These are phyloP conservation scores for Prinsepia uniflora DNA, from an alignment of 306 rosid genomes.

Conservation along the genomic window DNA sequence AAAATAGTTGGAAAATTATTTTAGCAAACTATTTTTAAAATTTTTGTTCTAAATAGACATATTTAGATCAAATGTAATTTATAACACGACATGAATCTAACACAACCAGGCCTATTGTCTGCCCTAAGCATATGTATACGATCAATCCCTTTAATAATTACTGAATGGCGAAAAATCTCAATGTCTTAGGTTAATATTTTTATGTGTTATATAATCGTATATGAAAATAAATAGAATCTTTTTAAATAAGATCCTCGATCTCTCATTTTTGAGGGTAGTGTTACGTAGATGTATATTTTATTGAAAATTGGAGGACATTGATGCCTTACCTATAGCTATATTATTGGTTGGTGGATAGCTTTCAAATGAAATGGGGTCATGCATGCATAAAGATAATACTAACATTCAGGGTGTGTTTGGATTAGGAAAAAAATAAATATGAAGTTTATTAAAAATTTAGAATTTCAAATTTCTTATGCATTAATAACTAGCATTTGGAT, in stretches of 20 bases:
- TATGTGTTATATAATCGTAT: not conserved
- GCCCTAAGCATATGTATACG: too few relatives aligned
- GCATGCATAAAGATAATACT: not conserved
- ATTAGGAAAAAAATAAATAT: not conserved
- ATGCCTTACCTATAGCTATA: slow-evolving; percentile 25
- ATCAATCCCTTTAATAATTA: too few relatives aligned
- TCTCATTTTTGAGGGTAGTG: not conserved
- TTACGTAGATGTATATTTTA: not conserved
- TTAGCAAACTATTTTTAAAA: too few relatives aligned
- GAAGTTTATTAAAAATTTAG: not conserved
- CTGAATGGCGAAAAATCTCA: too few relatives aligned
- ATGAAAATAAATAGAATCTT: not conserved
- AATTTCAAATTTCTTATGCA: too few relatives aligned
- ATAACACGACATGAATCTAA: too few relatives aligned
- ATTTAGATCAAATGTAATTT: too few relatives aligned
- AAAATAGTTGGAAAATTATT: too few relatives aligned
- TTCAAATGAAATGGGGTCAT: not conserved
- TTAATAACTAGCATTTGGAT: too few relatives aligned
- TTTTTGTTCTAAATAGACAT: too few relatives aligned
- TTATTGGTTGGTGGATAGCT: not conserved
- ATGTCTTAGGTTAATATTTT: not conserved
- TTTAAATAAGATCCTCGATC: not conserved
- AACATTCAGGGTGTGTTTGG: not conserved
- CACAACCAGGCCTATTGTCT: too few relatives aligned
- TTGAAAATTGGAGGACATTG: slow-evolving; percentile 11